Evolutionary conservation across 805 yeast genomes (phyloP).

Genomic region (Suhomyces pyralidae): DNA sequence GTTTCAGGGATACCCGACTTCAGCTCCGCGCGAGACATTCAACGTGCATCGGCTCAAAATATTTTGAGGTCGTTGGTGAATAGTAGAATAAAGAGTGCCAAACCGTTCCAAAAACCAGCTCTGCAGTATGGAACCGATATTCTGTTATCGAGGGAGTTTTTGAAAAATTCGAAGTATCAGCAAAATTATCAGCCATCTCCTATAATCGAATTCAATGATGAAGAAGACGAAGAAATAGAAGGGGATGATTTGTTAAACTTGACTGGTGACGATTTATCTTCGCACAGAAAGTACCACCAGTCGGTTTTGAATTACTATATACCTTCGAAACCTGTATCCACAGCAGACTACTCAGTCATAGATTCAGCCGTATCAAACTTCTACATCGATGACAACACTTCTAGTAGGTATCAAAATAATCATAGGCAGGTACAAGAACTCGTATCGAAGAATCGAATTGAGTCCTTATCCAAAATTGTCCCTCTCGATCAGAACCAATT

Average conservation of each 20-base stretch:
- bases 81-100: background rate
- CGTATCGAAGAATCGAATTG: constrained; percentile 3
- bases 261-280: background rate
- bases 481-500: constrained; percentile 31
- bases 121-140: constrained; percentile 38
- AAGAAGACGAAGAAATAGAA: background rate
- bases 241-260: constrained; percentile 2
- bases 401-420: constrained; percentile 11
- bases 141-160: constrained; percentile 11
- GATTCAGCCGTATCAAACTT: constrained; percentile 15
- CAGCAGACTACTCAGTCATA: constrained; percentile 26
- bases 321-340: constrained; percentile 25
- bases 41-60: background rate
- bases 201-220: no score
- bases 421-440: constrained; percentile 4
- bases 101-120: background rate
- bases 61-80: background rate
- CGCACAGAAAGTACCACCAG: constrained; percentile 24
- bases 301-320: constrained; percentile 11
- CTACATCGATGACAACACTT: constrained; percentile 7
- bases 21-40: background rate
- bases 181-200: constrained; percentile 33
- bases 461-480: constrained; percentile 4
- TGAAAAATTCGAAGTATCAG: constrained; percentile 21
- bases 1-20: background rate